phyloP scores from a whole-genome alignment of 169 alveolate species.

The Plasmodium gaboni region DNA sequence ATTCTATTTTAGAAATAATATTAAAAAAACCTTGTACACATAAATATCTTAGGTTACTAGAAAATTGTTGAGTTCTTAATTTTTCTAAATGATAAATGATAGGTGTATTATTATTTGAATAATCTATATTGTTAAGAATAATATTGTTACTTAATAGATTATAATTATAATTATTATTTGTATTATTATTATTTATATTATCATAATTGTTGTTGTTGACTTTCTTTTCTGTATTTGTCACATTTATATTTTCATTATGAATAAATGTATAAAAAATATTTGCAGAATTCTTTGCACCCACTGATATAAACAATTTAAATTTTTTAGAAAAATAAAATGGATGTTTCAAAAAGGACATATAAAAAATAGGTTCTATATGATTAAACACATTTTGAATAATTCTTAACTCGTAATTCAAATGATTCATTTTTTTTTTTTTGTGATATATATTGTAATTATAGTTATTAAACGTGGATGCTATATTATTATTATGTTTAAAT shows the following conservation, averaged over 20 bases:
- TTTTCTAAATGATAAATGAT: conserved; percentile 70
- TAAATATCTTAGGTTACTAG: conserved; percentile 50
- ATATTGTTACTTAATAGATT: too few species aligned
- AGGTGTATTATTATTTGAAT: conserved; percentile 19
- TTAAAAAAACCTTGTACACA: conserved; percentile 51
- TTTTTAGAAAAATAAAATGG: conserved; percentile 36
- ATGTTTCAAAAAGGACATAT: conserved; percentile 40
- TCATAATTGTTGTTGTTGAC: too few species aligned
- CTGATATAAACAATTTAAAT: conserved; percentile 35
- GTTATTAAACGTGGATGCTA: neutral
- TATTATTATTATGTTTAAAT: neutral
- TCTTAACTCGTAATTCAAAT: conserved; percentile 3
- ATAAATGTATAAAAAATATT: conserved; percentile 32
- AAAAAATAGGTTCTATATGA: conserved; percentile 69
- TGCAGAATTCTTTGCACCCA: conserved; percentile 70
- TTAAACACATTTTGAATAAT: conserved; percentile 46
- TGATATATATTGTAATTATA: neutral
- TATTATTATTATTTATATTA: too few species aligned
- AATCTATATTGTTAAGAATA: neutral
- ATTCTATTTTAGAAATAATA: neutral
- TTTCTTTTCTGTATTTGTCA: too few species aligned
- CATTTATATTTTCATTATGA: too few species aligned
- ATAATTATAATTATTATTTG: too few species aligned
- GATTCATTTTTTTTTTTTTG: neutral
- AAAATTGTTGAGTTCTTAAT: conserved; percentile 31